Base-by-base conservation (phyloP, 768 basidiomycete species). In the Cyclocybe cylindracea region DNA sequence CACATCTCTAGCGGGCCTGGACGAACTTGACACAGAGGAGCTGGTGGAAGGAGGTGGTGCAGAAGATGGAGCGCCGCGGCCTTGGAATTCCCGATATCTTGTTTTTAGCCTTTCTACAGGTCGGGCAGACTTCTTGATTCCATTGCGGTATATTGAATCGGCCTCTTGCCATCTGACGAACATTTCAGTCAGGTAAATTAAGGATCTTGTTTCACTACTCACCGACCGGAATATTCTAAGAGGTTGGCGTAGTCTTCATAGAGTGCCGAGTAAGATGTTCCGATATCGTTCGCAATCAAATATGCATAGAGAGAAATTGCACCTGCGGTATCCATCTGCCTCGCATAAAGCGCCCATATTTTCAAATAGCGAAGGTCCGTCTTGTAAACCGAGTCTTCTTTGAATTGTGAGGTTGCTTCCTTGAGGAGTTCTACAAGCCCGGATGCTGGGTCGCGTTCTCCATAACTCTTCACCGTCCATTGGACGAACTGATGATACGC, bases 211-310 rank as follows among this genome's bases (percentile, higher is more conserved):
- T 5, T 14, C 13, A 80, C 86, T 36, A 57, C 59, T 48, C 71
- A 96, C 96, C 84, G 82, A 60, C 88, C 87, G 38, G 79, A 78
- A 40, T 76, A 72, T 70, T 98, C 94, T 48, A 96, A 75, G 2
- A 86, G 75, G 35, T 77, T 71, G 2, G 96, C 94, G 68, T 94
- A 98, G 60, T 96, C 94, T 66, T 96, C 93, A 62, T 97, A 99
- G 42, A 97, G 71, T 40, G 87, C 72, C 1, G 91, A 84, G 66
- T 89, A 90, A 1, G 80, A 78, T 24, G 80, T 85, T 8, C 91
- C 93, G 62, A 94, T 86, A 39, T 85, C 86, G 53, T 79, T 84
- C 48, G 82, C 81, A 58, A 90, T 69, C 46, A 94, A 70, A 67
- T 84, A 86, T 24, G 83, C 80, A 70, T 91, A 98, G 33, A 85